These are phyloP conservation scores for Beta corolliflora DNA, from an alignment of 179 eudicot species.

Conservation along the genomic window DNA sequence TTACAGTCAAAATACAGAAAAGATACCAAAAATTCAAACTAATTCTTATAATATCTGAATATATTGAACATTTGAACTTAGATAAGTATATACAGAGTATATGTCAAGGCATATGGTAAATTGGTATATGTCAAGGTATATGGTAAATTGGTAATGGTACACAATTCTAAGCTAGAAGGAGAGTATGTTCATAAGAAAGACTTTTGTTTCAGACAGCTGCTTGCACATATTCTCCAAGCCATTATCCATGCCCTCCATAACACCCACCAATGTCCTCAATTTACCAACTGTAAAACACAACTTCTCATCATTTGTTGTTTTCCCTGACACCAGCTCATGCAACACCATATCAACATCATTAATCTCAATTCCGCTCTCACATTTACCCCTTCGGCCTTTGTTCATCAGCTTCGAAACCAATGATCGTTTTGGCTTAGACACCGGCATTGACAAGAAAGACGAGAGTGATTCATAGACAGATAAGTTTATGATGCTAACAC, in stretches of 20 bases:
- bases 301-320: not conserved
- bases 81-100: not conserved
- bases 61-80: not conserved
- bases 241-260: conserved; percentile 10
- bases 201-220: conserved; percentile 26
- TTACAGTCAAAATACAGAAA: too few species aligned
- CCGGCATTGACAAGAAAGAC: conserved; percentile 35
- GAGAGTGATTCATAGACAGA: conserved; percentile 33
- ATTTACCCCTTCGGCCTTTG: not conserved
- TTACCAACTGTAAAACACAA: conserved; percentile 7
- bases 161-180: conserved; percentile 24
- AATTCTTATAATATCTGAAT: not conserved
- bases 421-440: conserved; percentile 28
- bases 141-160: too few species aligned
- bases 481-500: conserved; percentile 30
- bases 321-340: conserved; percentile 17
- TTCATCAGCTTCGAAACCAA: conserved; percentile 27
- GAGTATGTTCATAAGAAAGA: conserved; percentile 16
- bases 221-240: conserved; percentile 28
- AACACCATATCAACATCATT: conserved; percentile 21
- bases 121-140: too few species aligned
- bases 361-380: conserved; percentile 17
- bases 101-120: not conserved
- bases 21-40: not conserved
- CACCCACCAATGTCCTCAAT: conserved; percentile 19